Evolutionary conservation across 208 protist genomes (phyloP).

Genomic region (Trypanosoma theileri): DNA sequence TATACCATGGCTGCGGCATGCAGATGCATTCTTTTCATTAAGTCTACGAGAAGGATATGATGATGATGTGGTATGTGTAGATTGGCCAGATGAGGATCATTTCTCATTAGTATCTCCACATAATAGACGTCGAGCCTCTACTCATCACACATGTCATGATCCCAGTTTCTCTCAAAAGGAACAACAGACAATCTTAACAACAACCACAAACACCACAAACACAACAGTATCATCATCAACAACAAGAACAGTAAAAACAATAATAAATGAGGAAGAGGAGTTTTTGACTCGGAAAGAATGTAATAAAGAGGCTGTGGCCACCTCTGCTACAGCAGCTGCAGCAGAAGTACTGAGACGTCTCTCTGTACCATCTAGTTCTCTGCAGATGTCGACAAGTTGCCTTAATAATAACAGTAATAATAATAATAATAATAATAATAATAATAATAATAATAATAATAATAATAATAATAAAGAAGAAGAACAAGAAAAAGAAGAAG

Average conservation of each 20-base stretch:
- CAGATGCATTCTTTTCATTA: slow-evolving; percentile 64
- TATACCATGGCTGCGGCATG: slow-evolving; percentile 71
- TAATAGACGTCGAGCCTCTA: neutral
- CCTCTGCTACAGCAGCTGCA: slow-evolving; percentile 2
- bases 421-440: neutral
- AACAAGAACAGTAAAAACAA: neutral
- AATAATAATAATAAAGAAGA: slow-evolving; percentile 1
- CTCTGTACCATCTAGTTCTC: neutral
- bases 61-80: slow-evolving; percentile 60
- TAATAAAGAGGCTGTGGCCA: neutral
- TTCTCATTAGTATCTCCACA: slow-evolving; percentile 22
- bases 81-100: slow-evolving; percentile 27
- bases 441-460: slow-evolving; percentile 1
- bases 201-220: too few species aligned
- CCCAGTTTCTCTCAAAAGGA: too few species aligned
- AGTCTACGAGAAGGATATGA: slow-evolving; percentile 47
- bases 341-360: neutral
- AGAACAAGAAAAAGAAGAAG: neutral
- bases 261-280: neutral
- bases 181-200: too few species aligned
- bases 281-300: slow-evolving; percentile 5
- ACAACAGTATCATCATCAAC: too few species aligned
- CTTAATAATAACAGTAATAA: neutral
- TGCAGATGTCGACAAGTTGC: neutral
- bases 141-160: neutral